A percentile compares a stretch with the other conserved stretches of the same genome.
Evolutionary conservation across 78 protist species (phyloP).

Genomic region (Planoprotostelium fungivorum): DNA sequence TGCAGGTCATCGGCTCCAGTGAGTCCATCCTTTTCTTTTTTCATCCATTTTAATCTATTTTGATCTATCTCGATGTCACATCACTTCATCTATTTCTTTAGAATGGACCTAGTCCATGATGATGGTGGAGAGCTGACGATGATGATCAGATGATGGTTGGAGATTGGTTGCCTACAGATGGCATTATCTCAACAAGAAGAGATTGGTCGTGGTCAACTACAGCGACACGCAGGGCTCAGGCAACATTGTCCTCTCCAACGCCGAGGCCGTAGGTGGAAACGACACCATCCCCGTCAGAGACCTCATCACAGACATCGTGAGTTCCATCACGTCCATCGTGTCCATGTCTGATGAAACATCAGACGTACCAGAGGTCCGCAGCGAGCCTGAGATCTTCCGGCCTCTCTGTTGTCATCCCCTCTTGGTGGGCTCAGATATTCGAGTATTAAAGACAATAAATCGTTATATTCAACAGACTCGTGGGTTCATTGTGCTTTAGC

Average conservation of each 20-base stretch:
- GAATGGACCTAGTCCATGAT: too few relatives aligned
- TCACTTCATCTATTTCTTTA: too few relatives aligned
- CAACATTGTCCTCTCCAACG: constrained; percentile 39
- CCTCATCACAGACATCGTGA: constrained; percentile 29
- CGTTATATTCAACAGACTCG: too few relatives aligned
- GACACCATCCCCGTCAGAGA: constrained; percentile 65
- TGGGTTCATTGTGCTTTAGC: too few relatives aligned
- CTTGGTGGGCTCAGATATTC: constrained; percentile 78
- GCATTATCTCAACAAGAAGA: constrained; percentile 34
- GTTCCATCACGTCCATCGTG: background rate
- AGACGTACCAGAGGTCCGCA: constrained; percentile 42
- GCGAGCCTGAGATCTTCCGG: constrained; percentile 52
- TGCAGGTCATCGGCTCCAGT: constrained; percentile 3
- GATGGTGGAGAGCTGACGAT: background rate
- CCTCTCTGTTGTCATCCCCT: constrained; percentile 51
- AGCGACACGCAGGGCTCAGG: constrained; percentile 28
- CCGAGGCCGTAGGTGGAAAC: constrained; percentile 52
- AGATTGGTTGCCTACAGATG: constrained; percentile 70
- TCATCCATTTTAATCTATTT: background rate
- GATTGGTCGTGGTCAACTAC: constrained; percentile 74
- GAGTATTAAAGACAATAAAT: constrained; percentile 28
- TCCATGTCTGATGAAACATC: background rate
- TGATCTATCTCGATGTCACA: background rate
- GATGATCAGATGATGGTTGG: constrained; percentile 5
- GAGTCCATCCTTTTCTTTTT: background rate